phyloP scores from a whole-genome alignment of 2,329 filamentous ascomycete genomes.

The Stachybotrys echinatus region DNA sequence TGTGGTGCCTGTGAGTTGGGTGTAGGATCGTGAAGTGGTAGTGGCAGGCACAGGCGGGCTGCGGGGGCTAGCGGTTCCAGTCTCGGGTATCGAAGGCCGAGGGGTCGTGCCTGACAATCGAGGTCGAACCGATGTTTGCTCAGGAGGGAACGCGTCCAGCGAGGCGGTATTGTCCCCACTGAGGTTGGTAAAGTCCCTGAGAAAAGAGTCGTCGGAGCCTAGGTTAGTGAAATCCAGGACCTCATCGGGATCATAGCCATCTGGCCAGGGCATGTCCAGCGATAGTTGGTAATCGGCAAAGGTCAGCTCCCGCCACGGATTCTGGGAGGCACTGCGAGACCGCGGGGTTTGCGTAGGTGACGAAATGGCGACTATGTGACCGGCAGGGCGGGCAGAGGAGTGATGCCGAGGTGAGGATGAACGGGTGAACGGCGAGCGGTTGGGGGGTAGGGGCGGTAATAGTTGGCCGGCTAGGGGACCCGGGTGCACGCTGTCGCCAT shows the following conservation, averaged over 20 bases:
- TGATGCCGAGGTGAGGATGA: conserved; percentile 2
- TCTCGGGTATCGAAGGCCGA: not conserved
- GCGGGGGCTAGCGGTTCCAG: not conserved
- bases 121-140: not conserved
- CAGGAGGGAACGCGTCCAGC: not conserved
- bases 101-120: not conserved
- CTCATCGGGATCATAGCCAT: no score
- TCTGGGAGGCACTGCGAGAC: not conserved
- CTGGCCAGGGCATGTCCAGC: no score
- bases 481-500: not conserved
- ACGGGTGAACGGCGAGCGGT: not conserved
- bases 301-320: not conserved
- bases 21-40: conserved; percentile 10
- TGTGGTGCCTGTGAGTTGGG: conserved; percentile 10
- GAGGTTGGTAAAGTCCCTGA: not conserved
- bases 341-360: not conserved
- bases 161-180: not conserved
- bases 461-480: not conserved
- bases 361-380: not conserved
- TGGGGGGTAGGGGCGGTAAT: not conserved
- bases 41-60: conserved; percentile 12
- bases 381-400: not conserved
- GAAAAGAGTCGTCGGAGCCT: not conserved
- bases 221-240: not conserved
- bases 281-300: not conserved